phyloP scores from a whole-genome alignment of 192 early-diverging fungal genomes.

The Backusella westeae region DNA sequence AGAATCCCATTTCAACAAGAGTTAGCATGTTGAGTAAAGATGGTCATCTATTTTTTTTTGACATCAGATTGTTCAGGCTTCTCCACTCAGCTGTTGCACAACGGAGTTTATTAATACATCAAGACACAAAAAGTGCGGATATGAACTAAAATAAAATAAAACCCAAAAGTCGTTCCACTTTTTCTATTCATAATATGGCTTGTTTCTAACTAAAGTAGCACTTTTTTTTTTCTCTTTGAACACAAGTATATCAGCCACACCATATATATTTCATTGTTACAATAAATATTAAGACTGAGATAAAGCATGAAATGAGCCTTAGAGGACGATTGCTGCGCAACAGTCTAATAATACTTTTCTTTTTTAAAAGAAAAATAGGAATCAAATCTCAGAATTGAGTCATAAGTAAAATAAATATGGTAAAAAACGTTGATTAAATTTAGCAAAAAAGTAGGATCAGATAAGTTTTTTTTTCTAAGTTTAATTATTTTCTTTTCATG shows the following conservation, averaged over 20 bases:
- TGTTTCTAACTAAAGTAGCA: not conserved
- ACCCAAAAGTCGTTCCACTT: constrained; percentile 2
- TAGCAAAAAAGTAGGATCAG: not conserved
- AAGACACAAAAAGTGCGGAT: not conserved
- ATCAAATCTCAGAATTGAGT: not conserved
- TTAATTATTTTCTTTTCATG: too few relatives aligned
- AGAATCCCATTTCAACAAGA: not conserved
- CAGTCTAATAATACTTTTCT: not conserved
- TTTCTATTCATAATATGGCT: not conserved
- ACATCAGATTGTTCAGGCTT: not conserved
- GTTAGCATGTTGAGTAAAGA: not conserved
- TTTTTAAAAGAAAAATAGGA: not conserved
- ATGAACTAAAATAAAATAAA: not conserved
- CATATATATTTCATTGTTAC: not conserved
- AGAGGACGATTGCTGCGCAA: not conserved
- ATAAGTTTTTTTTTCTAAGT: not conserved
- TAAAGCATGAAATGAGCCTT: not conserved
- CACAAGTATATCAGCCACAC: not conserved
- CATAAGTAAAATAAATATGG: not conserved
- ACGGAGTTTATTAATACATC: not conserved
- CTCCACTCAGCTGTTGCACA: not conserved
- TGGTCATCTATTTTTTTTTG: not conserved
- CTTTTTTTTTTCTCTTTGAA: not conserved
- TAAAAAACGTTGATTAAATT: too few relatives aligned
- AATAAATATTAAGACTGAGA: not conserved